A percentile compares a stretch with the other conserved stretches of the same genome.
Conservation (phyloP, 176 grass and related monocot genomes). For the Raddia distichophylla region DNA sequence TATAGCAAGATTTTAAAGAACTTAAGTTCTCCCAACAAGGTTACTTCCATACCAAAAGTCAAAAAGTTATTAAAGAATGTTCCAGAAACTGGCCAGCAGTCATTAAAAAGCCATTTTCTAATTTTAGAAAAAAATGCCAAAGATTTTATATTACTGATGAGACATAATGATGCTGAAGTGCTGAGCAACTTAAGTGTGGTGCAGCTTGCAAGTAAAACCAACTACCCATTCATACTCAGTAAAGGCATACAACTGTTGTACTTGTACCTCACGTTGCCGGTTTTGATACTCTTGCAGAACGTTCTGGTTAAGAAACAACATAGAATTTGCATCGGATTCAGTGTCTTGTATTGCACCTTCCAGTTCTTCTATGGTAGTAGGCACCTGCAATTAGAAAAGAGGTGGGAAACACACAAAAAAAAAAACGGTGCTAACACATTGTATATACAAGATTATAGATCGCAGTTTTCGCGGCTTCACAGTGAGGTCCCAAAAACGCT, state of each 20-base stretch:
- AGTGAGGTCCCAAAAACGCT: no score
- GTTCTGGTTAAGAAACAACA: slow-evolving; percentile 94
- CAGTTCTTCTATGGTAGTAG: slow-evolving; percentile 72
- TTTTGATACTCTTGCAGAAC: slow-evolving; percentile 91
- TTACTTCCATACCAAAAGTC: neutral
- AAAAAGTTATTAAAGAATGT: slow-evolving; percentile 5
- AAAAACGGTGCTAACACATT: neutral
- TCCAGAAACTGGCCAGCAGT: neutral
- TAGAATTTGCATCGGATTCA: slow-evolving; percentile 90
- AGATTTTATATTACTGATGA: neutral
- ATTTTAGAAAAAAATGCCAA: slow-evolving; percentile 11
- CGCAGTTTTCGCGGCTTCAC: no score
- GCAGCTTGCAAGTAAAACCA: slow-evolving; percentile 30
- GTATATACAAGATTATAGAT: no score
- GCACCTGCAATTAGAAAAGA: slow-evolving; percentile 64
- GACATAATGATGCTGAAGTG: neutral
- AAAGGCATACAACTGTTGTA: slow-evolving; percentile 17
- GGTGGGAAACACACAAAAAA: neutral
- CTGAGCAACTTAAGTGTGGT: neutral
- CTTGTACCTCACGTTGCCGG: slow-evolving; percentile 73
- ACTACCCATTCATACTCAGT: neutral
- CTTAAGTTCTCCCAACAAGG: neutral
- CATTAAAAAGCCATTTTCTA: neutral
- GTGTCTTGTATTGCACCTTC: slow-evolving; percentile 84
- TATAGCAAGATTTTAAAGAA: neutral